Evolutionary conservation across 768 basidiomycete genomes (phyloP), one percentile per base, ranked within the genome.

Genomic region (Pleurotus sapidus): DNA sequence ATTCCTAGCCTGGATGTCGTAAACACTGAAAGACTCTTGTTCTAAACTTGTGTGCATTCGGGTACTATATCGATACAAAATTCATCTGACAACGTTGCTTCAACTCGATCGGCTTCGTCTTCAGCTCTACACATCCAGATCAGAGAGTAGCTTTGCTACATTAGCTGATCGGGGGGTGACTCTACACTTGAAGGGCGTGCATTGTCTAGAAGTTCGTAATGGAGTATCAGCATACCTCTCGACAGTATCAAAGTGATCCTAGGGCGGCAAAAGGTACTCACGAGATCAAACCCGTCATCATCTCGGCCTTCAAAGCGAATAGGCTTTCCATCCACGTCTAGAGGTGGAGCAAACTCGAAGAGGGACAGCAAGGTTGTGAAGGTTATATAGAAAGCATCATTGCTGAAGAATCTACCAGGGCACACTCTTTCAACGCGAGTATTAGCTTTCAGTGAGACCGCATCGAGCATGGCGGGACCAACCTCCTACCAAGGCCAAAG

Each of bases 401-500:
- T n/a, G 48, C 48, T 49, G 17, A 49, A 24, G 24, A 24, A 34
- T 49, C 48, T 24, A 7, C 48, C 48, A 7, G 48, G 48, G 24
- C 48, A 49, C 7, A 49, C 24, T 17, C 48, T 49, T 49, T 17
- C 17, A 17, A n/a, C 5, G 42, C n/a, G 17, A 45, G 20, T 24
- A 23, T 49, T 24, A 49, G 48, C n/a, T n/a, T 17, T 17, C 5
- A 3, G 5, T 9, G 24, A 17, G 5, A 7, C 17, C 11, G 11
- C 23, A 25, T 17, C 17, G n/a, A n/a, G 15, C 2, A 49, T 38
- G 47, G 5, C 8, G 8, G 5, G 30, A 57, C 61, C 24, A n/a
- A 61, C 62, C 62, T 49, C 24, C 60, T 14, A n/a, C 62, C 60
- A 38, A 59, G 61, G 1, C 62, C 60, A 18, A 59, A 63, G 9